Conservation (phyloP, 2,329 filamentous ascomycete genomes). For the Fusarium tupiense region DNA sequence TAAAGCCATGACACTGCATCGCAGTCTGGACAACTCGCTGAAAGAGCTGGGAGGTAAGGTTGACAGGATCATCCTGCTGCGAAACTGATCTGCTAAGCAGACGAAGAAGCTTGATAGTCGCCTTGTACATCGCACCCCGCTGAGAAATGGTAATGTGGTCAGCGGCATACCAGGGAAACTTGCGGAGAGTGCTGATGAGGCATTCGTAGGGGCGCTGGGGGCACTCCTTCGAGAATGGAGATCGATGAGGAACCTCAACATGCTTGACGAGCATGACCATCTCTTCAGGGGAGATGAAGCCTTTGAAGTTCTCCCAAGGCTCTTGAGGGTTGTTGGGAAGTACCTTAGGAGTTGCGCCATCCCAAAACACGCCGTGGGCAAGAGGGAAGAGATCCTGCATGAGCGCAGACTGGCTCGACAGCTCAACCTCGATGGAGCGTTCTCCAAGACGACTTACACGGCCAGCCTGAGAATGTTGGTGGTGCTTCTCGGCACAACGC, state of each 20-base stretch:
- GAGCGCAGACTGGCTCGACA: slow-evolving; percentile 65
- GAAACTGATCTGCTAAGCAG: slow-evolving; percentile 57
- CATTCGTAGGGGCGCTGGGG: slow-evolving; percentile 73
- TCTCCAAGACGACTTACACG: slow-evolving; percentile 64
- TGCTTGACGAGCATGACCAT: slow-evolving; percentile 72
- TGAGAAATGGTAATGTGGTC: slow-evolving; percentile 66
- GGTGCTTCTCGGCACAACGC: slow-evolving; percentile 60
- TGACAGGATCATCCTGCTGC: slow-evolving; percentile 51
- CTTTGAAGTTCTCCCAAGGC: slow-evolving; percentile 65
- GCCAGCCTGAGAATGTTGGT: slow-evolving; percentile 50
- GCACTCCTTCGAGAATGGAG: slow-evolving; percentile 67
- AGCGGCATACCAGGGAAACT: slow-evolving; percentile 71
- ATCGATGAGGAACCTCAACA: slow-evolving; percentile 69
- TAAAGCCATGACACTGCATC: slow-evolving; percentile 69
- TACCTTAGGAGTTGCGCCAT: slow-evolving; percentile 55
- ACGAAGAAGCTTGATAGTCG: slow-evolving; percentile 59
- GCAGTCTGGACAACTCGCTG: slow-evolving; percentile 62
- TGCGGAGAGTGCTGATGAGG: slow-evolving; percentile 69
- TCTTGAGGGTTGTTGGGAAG: slow-evolving; percentile 48
- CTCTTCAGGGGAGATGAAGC: slow-evolving; percentile 70
- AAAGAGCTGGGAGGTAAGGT: slow-evolving; percentile 63
- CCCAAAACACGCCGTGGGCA: slow-evolving; percentile 66
- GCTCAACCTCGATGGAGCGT: slow-evolving; percentile 65
- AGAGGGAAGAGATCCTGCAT: slow-evolving; percentile 72
- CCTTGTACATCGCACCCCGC: slow-evolving; percentile 62